Conservation (phyloP, 2,329 filamentous ascomycete species). For the Ophiostoma tasmaniense region DNA sequence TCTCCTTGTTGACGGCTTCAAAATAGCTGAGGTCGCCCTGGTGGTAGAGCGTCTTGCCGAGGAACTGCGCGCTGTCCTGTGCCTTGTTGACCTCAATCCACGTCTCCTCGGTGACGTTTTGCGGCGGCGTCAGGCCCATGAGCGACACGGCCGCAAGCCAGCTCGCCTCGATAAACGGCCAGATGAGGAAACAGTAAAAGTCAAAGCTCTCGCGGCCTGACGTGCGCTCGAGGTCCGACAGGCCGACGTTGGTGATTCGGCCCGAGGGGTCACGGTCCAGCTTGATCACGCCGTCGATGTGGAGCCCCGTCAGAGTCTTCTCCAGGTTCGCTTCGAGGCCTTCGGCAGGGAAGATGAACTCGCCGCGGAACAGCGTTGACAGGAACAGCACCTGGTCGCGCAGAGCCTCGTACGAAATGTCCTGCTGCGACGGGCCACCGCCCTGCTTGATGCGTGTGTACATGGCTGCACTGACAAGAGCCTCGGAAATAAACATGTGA, state of each 20-base stretch:
- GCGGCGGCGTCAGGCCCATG: slow-evolving; percentile 74
- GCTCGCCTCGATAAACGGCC: slow-evolving; percentile 92
- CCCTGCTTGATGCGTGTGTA: slow-evolving; percentile 87
- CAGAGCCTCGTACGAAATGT: slow-evolving; percentile 66
- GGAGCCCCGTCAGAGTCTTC: slow-evolving; percentile 67
- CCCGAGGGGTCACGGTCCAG: slow-evolving; percentile 42
- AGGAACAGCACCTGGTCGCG: slow-evolving; percentile 77
- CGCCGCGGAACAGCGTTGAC: slow-evolving; percentile 85
- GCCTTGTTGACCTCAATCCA: slow-evolving; percentile 75
- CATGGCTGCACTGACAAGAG: slow-evolving; percentile 80
- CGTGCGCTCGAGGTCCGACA: slow-evolving; percentile 66
- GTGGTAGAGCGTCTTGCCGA: slow-evolving; percentile 94
- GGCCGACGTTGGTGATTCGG: slow-evolving; percentile 55
- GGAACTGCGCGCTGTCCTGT: slow-evolving; percentile 71
- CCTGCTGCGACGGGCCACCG: slow-evolving; percentile 72
- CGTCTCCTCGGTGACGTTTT: slow-evolving; percentile 46
- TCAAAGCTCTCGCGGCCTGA: slow-evolving; percentile 90
- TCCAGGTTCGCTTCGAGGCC: slow-evolving; percentile 73
- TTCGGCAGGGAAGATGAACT: slow-evolving; percentile 92
- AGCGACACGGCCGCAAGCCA: slow-evolving; percentile 88
- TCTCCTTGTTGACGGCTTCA: slow-evolving; percentile 97
- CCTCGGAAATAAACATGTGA: slow-evolving; percentile 90
- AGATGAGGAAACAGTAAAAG: slow-evolving; percentile 97
- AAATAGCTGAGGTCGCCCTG: slow-evolving; percentile 96
- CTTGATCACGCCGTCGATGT: slow-evolving; percentile 68